Percentiles rank a stretch among this genome's conserved stretches.
These are phyloP conservation scores for Aurinia saxatilis DNA, from an alignment of 345 rosid genomes.

Conservation along the genomic window DNA sequence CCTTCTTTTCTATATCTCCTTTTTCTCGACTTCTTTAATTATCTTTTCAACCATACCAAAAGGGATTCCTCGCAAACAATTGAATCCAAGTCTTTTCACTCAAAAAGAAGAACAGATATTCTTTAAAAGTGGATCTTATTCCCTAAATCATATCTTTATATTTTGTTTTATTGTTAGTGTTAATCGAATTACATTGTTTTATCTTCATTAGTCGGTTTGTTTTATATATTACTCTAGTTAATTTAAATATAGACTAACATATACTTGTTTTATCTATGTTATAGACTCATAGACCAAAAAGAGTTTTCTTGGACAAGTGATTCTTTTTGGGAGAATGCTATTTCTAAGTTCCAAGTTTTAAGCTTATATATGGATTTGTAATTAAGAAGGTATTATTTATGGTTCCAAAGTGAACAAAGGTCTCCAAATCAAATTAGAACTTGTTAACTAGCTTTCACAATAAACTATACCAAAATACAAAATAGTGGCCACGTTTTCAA, in stretches of 20 bases:
- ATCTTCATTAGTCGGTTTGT: neutral
- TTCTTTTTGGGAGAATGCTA: neutral
- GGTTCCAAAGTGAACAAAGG: neutral
- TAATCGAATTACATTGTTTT: neutral
- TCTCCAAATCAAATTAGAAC: constrained; percentile 3
- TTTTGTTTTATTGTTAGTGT: constrained; percentile 4
- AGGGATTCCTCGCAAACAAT: constrained; percentile 21
- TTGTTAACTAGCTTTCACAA: neutral
- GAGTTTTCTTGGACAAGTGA: neutral
- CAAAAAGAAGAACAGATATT: constrained; percentile 20
- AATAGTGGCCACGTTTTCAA: neutral
- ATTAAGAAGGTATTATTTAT: neutral
- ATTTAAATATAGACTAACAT: neutral
- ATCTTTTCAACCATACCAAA: constrained; percentile 20
- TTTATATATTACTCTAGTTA: neutral
- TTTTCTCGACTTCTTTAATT: constrained; percentile 23
- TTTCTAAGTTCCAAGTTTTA: neutral
- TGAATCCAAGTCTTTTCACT: constrained; percentile 25
- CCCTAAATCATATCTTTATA: constrained; percentile 23
- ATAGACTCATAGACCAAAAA: neutral
- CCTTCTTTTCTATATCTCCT: constrained; percentile 21
- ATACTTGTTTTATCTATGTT: neutral
- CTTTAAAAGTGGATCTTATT: constrained; percentile 22
- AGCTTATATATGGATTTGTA: neutral
- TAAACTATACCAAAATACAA: neutral